Base-by-base conservation (phyloP, 805 yeast genomes). In the Saccharomycopsis oosterbeekiorum region DNA sequence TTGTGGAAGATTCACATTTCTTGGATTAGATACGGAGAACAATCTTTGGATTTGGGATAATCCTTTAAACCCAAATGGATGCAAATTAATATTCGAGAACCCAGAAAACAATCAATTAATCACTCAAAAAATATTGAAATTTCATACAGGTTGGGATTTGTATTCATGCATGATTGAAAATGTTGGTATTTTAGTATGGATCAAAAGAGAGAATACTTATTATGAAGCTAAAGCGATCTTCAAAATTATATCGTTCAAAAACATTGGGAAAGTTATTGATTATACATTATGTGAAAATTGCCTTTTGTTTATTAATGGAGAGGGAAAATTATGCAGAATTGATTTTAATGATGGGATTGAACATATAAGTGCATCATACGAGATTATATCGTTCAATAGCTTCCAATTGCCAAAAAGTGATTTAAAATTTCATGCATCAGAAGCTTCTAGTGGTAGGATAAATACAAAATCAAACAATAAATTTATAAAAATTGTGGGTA, bases 121-220 rank as follows among this genome's bases (percentile, higher is more conserved):
- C n/a, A 21, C 34, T 51, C 62, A 47, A 58, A 51, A 42, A 53
- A 39, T 51, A 60, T 55, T 53, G 63, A 80, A 78, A 64, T 77
- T 84, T 10, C 75, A 77, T 12, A 85, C 89, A 17, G 94, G 93
- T 0, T 87, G 93, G 93, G 78, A 80, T 62, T 70, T 78, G 15
- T 80, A 82, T 58, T 80, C 82, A 51, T 81, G 81, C 21, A 74
- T 77, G 56, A 71, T 84, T 1, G 73, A 73, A 19, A 72, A 73
- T 6, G 72, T 78, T 56, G 90, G 92, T 0, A 69, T 88, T 29
- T 76, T 84, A 0, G 76, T 81, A 17, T 86, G 92, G 92, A 75
- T 74, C 53, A 59, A 67, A 65, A 70, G 80, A 54, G 67, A 59
- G 19, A 17, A 17, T 11, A 34, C 53, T 24, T 70, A 72, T 12